A percentile compares a stretch with the other conserved stretches of the same genome.
Evolutionary conservation across 139 green algal genomes (phyloP).

Genomic region (Picochlorum sp.): DNA sequence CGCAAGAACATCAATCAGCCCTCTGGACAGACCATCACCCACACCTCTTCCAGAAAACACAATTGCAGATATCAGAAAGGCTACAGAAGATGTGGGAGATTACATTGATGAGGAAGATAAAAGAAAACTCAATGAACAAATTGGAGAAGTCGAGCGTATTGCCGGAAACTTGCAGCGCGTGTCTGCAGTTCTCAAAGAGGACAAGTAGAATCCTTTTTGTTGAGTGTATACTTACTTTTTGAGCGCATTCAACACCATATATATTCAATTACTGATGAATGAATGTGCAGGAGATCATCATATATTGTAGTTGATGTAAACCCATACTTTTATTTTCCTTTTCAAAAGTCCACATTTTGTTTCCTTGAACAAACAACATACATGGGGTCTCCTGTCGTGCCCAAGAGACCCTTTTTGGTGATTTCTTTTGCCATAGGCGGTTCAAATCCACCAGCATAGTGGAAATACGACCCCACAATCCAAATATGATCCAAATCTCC

Average conservation of each 20-base stretch:
- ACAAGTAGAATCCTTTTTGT: background rate
- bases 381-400: conserved; percentile 36
- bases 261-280: background rate
- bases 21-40: background rate
- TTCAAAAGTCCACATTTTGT: background rate
- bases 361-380: conserved; percentile 33
- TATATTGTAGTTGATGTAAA: too few species aligned
- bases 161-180: conserved; percentile 11
- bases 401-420: conserved; percentile 35
- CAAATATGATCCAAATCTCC: conserved; percentile 48
- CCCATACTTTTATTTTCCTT: too few species aligned
- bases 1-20: conserved; percentile 12
- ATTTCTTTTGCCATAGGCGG: conserved; percentile 64
- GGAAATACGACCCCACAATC: conserved; percentile 67
- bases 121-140: conserved; percentile 3
- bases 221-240: background rate
- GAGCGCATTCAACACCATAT: background rate
- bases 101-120: conserved; percentile 8
- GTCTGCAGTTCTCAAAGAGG: conserved; percentile 8
- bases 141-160: conserved; percentile 6
- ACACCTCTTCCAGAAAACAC: background rate
- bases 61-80: conserved; percentile 4
- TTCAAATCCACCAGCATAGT: conserved; percentile 52
- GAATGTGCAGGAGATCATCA: too few species aligned
- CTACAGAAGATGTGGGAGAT: background rate